These are phyloP conservation scores for Tothia fuscella DNA, from an alignment of 2,329 filamentous ascomycete genomes.

Conservation along the genomic window DNA sequence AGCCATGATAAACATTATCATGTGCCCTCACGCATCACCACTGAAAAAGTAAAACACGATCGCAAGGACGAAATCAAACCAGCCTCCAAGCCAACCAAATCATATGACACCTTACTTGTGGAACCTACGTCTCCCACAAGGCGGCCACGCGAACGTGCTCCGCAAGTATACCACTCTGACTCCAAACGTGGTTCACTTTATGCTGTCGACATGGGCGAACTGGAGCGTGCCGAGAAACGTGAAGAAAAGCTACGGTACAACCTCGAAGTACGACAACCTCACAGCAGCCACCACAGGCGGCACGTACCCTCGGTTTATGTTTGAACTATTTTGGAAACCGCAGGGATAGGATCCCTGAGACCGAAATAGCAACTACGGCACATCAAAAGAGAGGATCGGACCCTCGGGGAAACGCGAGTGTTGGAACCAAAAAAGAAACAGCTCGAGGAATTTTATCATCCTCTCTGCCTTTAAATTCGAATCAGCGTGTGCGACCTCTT, in stretches of 20 bases:
- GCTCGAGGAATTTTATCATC: no score
- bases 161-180: neutral
- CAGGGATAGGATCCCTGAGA: no score
- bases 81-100: neutral
- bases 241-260: constrained; percentile 7
- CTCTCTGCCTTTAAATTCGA: no score
- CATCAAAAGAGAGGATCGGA: no score
- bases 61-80: neutral
- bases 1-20: constrained; percentile 6
- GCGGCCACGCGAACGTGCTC: neutral
- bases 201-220: constrained; percentile 4
- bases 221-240: constrained; percentile 6
- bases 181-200: constrained; percentile 9
- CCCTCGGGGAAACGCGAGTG: no score
- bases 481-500: no score
- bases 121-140: neutral
- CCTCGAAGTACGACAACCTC: constrained; percentile 3
- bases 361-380: no score
- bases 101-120: constrained; percentile 4
- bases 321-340: no score
- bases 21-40: constrained; percentile 1
- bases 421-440: no score
- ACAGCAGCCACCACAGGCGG: no score
- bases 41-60: constrained; percentile 3
- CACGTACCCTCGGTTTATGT: no score